A percentile compares a stretch with the other conserved stretches of the same genome.
These are phyloP conservation scores for Serendipita sp. DNA, from an alignment of 768 basidiomycete genomes.

Conservation along the genomic window DNA sequence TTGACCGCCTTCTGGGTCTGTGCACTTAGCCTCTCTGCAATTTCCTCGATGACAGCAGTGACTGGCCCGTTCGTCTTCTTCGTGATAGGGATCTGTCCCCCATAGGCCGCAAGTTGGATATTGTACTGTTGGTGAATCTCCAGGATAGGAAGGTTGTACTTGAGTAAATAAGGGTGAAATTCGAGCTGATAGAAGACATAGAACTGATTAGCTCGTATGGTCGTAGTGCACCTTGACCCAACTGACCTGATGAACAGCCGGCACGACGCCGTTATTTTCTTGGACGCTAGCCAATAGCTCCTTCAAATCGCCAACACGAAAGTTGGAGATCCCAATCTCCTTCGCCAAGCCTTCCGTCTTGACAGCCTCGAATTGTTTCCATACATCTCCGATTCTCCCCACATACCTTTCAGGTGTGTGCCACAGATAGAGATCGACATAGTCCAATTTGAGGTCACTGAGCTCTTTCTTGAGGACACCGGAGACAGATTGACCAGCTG, in stretches of 20 bases:
- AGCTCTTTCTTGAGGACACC: constrained; percentile 18
- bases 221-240: neutral
- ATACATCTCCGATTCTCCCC: constrained; percentile 15
- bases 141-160: constrained; percentile 14
- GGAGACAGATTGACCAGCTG: constrained; percentile 12
- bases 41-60: neutral
- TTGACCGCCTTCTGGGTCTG: neutral
- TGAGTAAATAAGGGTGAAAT: constrained; percentile 22
- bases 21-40: neutral
- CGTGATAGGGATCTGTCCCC: constrained; percentile 14
- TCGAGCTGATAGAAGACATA: constrained; percentile 19
- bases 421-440: constrained; percentile 21
- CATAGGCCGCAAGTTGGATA: constrained; percentile 18
- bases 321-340: constrained; percentile 27
- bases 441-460: constrained; percentile 17
- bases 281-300: constrained; percentile 18
- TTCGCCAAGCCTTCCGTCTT: constrained; percentile 18
- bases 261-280: constrained; percentile 12
- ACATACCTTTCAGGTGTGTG: constrained; percentile 15
- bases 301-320: constrained; percentile 20
- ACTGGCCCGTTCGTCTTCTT: constrained; percentile 4
- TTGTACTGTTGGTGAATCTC: constrained; percentile 16
- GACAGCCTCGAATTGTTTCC: constrained; percentile 19
- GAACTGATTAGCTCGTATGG: neutral
- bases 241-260: constrained; percentile 21